phyloP scores from a whole-genome alignment of 305 asterid species.

The Fraxinus nigra region DNA sequence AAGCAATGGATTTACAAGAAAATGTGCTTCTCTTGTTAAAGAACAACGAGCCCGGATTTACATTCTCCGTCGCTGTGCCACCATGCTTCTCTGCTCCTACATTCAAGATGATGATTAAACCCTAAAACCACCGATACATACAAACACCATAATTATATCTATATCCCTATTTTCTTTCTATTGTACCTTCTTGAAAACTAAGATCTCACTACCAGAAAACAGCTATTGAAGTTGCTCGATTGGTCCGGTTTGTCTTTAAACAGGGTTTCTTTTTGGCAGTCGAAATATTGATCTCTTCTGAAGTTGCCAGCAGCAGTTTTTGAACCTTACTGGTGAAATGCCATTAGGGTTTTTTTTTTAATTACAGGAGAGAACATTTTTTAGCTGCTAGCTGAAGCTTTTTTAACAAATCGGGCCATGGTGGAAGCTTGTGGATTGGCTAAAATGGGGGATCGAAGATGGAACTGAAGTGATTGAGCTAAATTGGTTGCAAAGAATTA shows the following conservation, averaged over 20 bases:
- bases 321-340: slow-evolving; percentile 43
- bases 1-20: slow-evolving; percentile 57
- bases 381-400: slow-evolving; percentile 17
- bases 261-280: slow-evolving; percentile 18
- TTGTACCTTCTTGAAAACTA: neutral
- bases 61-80: slow-evolving; percentile 87
- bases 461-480: slow-evolving; percentile 17
- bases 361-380: slow-evolving; percentile 26
- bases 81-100: slow-evolving; percentile 87
- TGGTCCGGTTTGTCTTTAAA: slow-evolving; percentile 24
- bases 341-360: slow-evolving; percentile 41
- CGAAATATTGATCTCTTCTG: slow-evolving; percentile 18
- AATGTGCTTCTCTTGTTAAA: slow-evolving; percentile 69
- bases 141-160: neutral
- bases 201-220: neutral
- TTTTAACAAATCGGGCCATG: slow-evolving; percentile 13
- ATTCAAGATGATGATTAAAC: slow-evolving; percentile 70
- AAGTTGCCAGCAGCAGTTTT: slow-evolving; percentile 27
- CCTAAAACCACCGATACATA: neutral
- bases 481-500: slow-evolving; percentile 3
- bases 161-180: slow-evolving; percentile 1
- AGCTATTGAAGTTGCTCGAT: slow-evolving; percentile 9
- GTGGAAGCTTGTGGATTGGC: neutral
- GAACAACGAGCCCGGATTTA: slow-evolving; percentile 78
- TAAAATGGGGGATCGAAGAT: slow-evolving; percentile 9